These are phyloP conservation scores for Saccharomycopsis vini DNA, from an alignment of 805 yeast genomes.

Conservation along the genomic window DNA sequence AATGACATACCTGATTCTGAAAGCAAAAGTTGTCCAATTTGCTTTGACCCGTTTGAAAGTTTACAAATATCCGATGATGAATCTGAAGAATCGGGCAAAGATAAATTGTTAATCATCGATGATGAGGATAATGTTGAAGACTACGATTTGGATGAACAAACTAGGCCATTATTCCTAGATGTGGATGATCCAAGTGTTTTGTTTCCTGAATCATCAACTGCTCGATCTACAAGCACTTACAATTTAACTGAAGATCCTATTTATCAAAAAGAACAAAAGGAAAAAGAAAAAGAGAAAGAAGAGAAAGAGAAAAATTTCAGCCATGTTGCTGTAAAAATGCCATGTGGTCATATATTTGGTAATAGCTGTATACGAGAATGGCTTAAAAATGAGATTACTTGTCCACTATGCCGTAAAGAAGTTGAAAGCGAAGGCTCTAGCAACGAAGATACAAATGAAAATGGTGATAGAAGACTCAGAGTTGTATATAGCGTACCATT, in stretches of 20 bases:
- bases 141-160: not conserved
- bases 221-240: not conserved
- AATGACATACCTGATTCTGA: slow-evolving; percentile 10
- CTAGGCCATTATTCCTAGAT: slow-evolving; percentile 5
- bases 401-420: slow-evolving; percentile 61
- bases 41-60: slow-evolving; percentile 16
- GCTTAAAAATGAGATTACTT: slow-evolving; percentile 64
- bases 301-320: not conserved
- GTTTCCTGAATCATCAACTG: slow-evolving; percentile 6
- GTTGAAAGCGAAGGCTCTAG: slow-evolving; percentile 11
- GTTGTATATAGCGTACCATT: slow-evolving; percentile 12
- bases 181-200: slow-evolving; percentile 11
- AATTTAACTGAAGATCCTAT: slow-evolving; percentile 6
- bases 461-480: not conserved
- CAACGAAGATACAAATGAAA: not conserved
- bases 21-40: slow-evolving; percentile 16
- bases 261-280: not conserved
- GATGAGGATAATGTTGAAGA: slow-evolving; percentile 1
- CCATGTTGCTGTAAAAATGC: slow-evolving; percentile 67
- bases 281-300: slow-evolving; percentile 4
- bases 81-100: not conserved
- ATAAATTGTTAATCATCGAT: not conserved
- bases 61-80: not conserved
- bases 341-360: slow-evolving; percentile 86
- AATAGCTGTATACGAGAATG: slow-evolving; percentile 76